phyloP scores from a whole-genome alignment of 257 asterid species.

The Primulina eburnea region DNA sequence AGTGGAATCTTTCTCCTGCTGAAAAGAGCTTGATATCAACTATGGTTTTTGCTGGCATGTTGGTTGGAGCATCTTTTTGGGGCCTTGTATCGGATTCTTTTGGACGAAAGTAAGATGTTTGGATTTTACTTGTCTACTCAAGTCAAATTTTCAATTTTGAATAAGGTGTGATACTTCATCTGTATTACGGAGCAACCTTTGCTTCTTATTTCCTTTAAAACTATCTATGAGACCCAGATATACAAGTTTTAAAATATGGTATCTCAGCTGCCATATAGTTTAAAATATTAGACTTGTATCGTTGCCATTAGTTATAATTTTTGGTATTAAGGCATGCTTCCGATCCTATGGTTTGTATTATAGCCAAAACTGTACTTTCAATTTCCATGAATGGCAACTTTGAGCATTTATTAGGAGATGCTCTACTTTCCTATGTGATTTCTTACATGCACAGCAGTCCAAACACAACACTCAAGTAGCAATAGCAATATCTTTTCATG shows the following conservation, averaged over 20 bases:
- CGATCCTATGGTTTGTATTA: neutral
- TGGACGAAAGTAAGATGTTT: slow-evolving; percentile 37
- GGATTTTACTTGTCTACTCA: neutral
- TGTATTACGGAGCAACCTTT: neutral
- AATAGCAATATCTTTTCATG: neutral
- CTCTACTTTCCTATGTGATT: too few relatives aligned
- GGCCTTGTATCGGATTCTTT: slow-evolving; percentile 39
- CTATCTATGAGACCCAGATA: neutral
- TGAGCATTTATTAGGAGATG: neutral
- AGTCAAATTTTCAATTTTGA: neutral
- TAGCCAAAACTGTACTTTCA: neutral
- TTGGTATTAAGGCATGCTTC: neutral
- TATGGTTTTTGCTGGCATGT: slow-evolving; percentile 48
- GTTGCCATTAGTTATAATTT: neutral
- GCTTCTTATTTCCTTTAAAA: neutral
- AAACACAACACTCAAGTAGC: neutral
- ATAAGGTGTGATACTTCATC: neutral
- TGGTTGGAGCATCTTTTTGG: slow-evolving; percentile 40
- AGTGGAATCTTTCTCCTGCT: slow-evolving; percentile 41
- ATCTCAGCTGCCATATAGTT: too few relatives aligned
- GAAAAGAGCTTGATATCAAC: slow-evolving; percentile 47
- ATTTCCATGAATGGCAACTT: neutral
- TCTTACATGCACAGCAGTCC: neutral
- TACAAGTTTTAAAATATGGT: neutral
- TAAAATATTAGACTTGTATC: neutral